Evolutionary conservation across 2,329 filamentous ascomycete genomes (phyloP).

Genomic region (Sclerotiophoma versabilis): DNA sequence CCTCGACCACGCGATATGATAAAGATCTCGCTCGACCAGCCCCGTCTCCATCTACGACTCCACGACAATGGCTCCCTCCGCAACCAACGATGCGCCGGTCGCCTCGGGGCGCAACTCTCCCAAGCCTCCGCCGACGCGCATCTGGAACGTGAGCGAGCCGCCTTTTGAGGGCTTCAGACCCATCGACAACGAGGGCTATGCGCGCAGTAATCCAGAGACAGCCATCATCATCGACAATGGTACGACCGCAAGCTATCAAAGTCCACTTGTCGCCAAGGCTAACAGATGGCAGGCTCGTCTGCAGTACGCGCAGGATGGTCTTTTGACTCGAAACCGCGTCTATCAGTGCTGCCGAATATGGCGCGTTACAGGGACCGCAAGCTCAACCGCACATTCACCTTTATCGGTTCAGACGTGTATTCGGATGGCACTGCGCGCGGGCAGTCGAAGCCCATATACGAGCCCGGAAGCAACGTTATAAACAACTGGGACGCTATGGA

Average conservation of each 20-base stretch:
- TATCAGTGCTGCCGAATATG: slow-evolving; percentile 87
- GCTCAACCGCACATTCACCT: slow-evolving; percentile 87
- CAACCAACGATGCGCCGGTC: slow-evolving; percentile 48
- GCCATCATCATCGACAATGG: slow-evolving; percentile 99
- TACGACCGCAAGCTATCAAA: slow-evolving; percentile 48
- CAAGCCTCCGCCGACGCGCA: slow-evolving; percentile 60
- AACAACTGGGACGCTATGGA: slow-evolving; percentile 99
- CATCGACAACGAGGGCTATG: slow-evolving; percentile 72
- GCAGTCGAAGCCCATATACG: slow-evolving; percentile 90
- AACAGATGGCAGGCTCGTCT: slow-evolving; percentile 72
- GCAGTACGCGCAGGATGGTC: slow-evolving; percentile 94
- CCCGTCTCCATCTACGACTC: slow-evolving; percentile 14
- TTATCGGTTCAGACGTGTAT: slow-evolving; percentile 91
- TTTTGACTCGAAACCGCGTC: slow-evolving; percentile 81
- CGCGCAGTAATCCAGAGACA: slow-evolving; percentile 66
- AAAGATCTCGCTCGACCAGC: slow-evolving; percentile 23
- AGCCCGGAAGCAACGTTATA: slow-evolving; percentile 86
- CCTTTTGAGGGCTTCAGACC: slow-evolving; percentile 67
- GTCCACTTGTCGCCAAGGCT: slow-evolving; percentile 13
- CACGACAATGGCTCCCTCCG: slow-evolving; percentile 46
- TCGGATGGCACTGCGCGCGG: slow-evolving; percentile 91
- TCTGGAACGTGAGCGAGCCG: slow-evolving; percentile 64
- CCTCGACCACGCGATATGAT: slow-evolving; percentile 34
- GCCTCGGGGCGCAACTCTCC: slow-evolving; percentile 57
- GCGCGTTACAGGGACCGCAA: slow-evolving; percentile 96